Percentiles rank a stretch among this genome's conserved stretches.
Conservation (phyloP, 768 basidiomycete species). For the Psilocybe azurescens region DNA sequence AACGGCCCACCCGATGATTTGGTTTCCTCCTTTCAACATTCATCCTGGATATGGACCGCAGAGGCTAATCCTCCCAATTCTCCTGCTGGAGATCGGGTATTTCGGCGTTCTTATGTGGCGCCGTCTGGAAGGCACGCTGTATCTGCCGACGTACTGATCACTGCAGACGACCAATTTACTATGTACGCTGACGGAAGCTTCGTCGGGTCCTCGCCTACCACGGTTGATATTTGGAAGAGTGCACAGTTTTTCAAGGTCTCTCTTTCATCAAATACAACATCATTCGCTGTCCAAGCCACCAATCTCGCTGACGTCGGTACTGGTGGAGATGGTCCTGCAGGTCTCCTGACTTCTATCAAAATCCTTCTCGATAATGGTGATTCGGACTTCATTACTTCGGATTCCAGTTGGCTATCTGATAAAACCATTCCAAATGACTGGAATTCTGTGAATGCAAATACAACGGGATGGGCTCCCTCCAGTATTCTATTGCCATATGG, state of each 20-base stretch:
- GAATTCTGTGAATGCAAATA: slow-evolving; percentile 25
- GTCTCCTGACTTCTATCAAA: slow-evolving; percentile 30
- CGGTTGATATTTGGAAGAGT: slow-evolving; percentile 29
- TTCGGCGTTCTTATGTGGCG: slow-evolving; percentile 31
- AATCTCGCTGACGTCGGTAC: slow-evolving; percentile 26
- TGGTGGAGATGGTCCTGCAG: slow-evolving; percentile 27
- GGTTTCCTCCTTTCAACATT: slow-evolving; percentile 23
- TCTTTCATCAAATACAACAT: slow-evolving; percentile 21
- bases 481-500: slow-evolving; percentile 27
- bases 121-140: slow-evolving; percentile 28
- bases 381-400: slow-evolving; percentile 26
- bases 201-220: slow-evolving; percentile 27
- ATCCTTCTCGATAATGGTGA: neutral
- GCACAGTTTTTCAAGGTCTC: slow-evolving; percentile 28
- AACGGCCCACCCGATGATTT: slow-evolving; percentile 23
- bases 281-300: slow-evolving; percentile 34
- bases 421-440: slow-evolving; percentile 28
- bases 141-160: slow-evolving; percentile 27
- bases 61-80: slow-evolving; percentile 26
- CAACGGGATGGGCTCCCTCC: slow-evolving; percentile 28
- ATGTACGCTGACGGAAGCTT: slow-evolving; percentile 33
- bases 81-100: slow-evolving; percentile 30
- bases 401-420: slow-evolving; percentile 29
- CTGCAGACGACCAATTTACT: slow-evolving; percentile 33
- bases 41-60: slow-evolving; percentile 36